Conservation (phyloP, 1,284 basidiomycete species). For the Trichosporon asahii region DNA sequence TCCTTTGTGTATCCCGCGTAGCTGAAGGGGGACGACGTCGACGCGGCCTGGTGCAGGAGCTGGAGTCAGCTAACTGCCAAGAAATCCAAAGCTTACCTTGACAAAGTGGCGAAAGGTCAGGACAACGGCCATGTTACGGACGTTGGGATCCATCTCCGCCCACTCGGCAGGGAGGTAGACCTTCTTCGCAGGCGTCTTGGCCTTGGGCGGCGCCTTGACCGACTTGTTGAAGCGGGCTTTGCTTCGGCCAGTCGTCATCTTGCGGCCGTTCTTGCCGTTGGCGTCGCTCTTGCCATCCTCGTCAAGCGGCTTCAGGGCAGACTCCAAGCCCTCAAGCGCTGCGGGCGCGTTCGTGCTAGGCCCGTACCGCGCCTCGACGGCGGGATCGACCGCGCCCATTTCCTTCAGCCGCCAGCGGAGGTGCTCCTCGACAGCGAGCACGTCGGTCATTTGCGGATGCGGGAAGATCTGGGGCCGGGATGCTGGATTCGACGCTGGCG, state of each 20-base stretch:
- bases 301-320: slow-evolving; percentile 25
- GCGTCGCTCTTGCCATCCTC: slow-evolving; percentile 24
- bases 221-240: slow-evolving; percentile 28
- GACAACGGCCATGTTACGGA: slow-evolving; percentile 49
- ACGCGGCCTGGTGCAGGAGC: slow-evolving; percentile 47
- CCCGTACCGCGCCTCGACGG: slow-evolving; percentile 45
- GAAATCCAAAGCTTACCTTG: slow-evolving; percentile 41
- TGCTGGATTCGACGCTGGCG: slow-evolving; percentile 13
- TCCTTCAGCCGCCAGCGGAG: slow-evolving; percentile 50
- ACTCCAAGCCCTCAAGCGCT: slow-evolving; percentile 43
- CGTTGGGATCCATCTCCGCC: slow-evolving; percentile 42
- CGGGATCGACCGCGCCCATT: slow-evolving; percentile 47
- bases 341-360: slow-evolving; percentile 39
- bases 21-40: slow-evolving; percentile 47
- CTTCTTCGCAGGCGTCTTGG: slow-evolving; percentile 18
- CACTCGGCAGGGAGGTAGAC: slow-evolving; percentile 47
- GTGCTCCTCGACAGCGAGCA: slow-evolving; percentile 51
- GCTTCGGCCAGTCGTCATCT: slow-evolving; percentile 20
- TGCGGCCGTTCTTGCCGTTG: slow-evolving; percentile 29
- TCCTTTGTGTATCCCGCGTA: slow-evolving; percentile 46
- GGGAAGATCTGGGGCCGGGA: slow-evolving; percentile 36
- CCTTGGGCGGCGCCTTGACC: slow-evolving; percentile 26
- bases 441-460: slow-evolving; percentile 53
- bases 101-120: slow-evolving; percentile 52
- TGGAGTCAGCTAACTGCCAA: slow-evolving; percentile 22